Percentiles rank a stretch among this genome's conserved stretches.
Evolutionary conservation across 2,329 filamentous ascomycete species (phyloP).

Genomic region (Pseudocercospora fijiensis): DNA sequence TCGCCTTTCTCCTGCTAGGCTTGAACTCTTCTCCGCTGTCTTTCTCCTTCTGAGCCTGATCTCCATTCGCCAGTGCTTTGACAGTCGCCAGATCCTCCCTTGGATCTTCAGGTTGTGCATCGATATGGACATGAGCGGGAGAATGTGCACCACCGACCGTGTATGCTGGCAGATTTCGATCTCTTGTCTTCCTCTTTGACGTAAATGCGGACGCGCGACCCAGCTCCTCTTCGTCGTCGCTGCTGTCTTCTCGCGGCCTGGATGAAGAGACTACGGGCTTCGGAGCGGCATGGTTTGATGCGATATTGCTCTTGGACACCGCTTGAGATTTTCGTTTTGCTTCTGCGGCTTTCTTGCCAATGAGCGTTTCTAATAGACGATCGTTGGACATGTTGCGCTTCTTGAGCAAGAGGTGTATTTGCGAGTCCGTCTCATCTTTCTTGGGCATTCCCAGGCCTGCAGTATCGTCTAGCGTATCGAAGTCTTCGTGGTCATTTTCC

Average conservation of each 20-base stretch:
- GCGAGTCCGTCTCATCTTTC: constrained; percentile 13
- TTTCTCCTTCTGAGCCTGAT: constrained; percentile 2
- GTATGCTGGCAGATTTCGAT: constrained; percentile 18
- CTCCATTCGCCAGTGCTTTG: constrained; percentile 10
- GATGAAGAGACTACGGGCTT: not conserved
- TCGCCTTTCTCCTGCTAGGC: constrained; percentile 25
- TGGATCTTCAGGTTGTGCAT: constrained; percentile 17
- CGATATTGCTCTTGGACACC: constrained; percentile 15
- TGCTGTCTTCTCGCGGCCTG: not conserved
- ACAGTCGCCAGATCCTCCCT: constrained; percentile 18
- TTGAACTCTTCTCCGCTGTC: constrained; percentile 14
- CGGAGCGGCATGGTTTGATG: constrained; percentile 16
- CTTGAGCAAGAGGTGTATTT: constrained; percentile 40
- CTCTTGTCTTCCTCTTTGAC: constrained; percentile 20
- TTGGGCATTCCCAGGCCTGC: constrained; percentile 20
- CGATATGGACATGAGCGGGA: constrained; percentile 11
- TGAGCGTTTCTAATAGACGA: constrained; percentile 42
- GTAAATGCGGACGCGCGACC: constrained; percentile 29
- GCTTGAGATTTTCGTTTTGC: constrained; percentile 30
- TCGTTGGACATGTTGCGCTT: constrained; percentile 42
- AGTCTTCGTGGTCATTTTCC: constrained; percentile 55
- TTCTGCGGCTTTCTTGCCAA: constrained; percentile 45
- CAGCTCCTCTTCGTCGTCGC: constrained; percentile 42
- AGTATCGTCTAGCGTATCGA: constrained; percentile 37
- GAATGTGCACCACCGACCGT: constrained; percentile 11